Evolutionary conservation across 2,329 filamentous ascomycete species (phyloP).

Genomic region (Alternaria hordeiaustralica): DNA sequence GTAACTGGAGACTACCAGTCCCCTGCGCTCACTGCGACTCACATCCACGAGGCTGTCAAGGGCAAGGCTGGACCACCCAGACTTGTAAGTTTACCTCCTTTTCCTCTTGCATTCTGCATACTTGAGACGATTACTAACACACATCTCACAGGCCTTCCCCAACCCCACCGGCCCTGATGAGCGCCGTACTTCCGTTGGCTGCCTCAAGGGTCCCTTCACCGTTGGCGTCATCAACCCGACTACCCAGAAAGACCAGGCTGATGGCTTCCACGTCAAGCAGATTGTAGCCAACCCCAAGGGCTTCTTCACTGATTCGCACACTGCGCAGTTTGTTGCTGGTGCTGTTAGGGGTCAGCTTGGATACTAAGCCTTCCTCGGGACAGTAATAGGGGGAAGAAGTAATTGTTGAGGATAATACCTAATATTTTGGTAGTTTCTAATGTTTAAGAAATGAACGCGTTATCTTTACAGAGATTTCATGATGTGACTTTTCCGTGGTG

Average conservation of each 20-base stretch:
- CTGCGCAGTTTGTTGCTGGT: slow-evolving; percentile 56
- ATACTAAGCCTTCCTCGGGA: not conserved
- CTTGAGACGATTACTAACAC: not conserved
- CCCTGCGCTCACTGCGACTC: slow-evolving; percentile 60
- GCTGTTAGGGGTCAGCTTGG: slow-evolving; percentile 59
- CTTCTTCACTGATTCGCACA: slow-evolving; percentile 64
- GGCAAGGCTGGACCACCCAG: slow-evolving; percentile 60
- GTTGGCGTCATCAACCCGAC: slow-evolving; percentile 41
- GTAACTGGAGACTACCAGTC: slow-evolving; percentile 61
- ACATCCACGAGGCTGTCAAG: slow-evolving; percentile 59
- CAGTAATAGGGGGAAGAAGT: not conserved
- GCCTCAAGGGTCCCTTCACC: slow-evolving; percentile 38
- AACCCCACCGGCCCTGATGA: slow-evolving; percentile 48
- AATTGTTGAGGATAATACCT: not conserved
- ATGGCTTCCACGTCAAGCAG: slow-evolving; percentile 57
- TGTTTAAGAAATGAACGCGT: not conserved
- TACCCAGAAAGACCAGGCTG: slow-evolving; percentile 52
- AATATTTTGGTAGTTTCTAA: not conserved
- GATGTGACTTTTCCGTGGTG: not conserved
- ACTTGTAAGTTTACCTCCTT: slow-evolving; percentile 41
- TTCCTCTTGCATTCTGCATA: not conserved
- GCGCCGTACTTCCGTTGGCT: slow-evolving; percentile 31
- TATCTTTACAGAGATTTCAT: not conserved
- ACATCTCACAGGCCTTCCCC: slow-evolving; percentile 18
- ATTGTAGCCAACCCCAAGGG: slow-evolving; percentile 59